Base-by-base conservation (phyloP, 768 basidiomycete genomes). In the Cystobasidium onofrii region DNA sequence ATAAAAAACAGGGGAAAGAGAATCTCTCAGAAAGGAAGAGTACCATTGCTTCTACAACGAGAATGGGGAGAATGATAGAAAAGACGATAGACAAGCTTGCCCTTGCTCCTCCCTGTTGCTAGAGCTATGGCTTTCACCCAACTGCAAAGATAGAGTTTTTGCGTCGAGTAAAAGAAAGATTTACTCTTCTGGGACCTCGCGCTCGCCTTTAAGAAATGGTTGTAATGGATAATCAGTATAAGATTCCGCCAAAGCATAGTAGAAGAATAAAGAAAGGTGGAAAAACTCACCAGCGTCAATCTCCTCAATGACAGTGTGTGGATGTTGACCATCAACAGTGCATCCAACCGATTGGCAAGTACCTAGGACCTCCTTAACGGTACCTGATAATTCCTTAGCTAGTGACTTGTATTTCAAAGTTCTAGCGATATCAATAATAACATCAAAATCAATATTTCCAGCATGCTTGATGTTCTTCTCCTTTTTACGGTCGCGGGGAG, bases 391-490 rank as follows among this genome's bases (percentile, higher is more conserved):
- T 77, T 89, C 88, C 86, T 94, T 97, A 77, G 94, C 90, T 74
- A 97, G 84, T 9, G 93, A 96, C 84, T 97, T 97, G 83, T 84
- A 84, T 83, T 86, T 89, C 93, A 99, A 95, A 76, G 88, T 95
- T 82, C 96, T 90, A 77, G 95, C 94, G 82, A 97, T 94, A 77
- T 92, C 89, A 81, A 90, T 83, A 80, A 99, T 92, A 82, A 96
- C 92, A 80, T 95, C 92, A 72, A 67, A 69, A 18, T 64, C 41
- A 23, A 99, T 86, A 85, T 97, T 98, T 75, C 96, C 96, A 76
- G 84, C 83, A 86, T 98, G 96, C 84, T 97, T 97, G 85, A 99
- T 96, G 87, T 98, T 99, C 87, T 99, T 99, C 87, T 99, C 95
- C 88, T 99, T 99, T 84, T 99, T 99, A 77, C 96, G 89, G 85